A percentile compares a stretch with the other conserved stretches of the same genome.
These are phyloP conservation scores for Papilionanthe hybrid DNA, from an alignment of 116 monocot genomes.

Conservation along the genomic window DNA sequence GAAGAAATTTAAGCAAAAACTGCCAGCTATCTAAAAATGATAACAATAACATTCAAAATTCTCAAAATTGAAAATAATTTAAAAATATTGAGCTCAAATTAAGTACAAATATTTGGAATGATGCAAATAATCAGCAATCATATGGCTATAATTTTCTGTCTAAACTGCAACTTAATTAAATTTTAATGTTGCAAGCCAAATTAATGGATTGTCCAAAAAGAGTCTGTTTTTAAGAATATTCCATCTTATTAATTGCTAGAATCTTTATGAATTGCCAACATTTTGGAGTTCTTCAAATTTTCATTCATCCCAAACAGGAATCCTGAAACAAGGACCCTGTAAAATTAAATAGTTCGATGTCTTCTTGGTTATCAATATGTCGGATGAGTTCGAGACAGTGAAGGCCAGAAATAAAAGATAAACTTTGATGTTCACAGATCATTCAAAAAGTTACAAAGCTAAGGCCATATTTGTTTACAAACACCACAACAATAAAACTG, in stretches of 20 bases:
- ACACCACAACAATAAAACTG: neutral
- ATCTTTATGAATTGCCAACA: too few species aligned
- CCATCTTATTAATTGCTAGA: too few species aligned
- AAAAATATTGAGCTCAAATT: neutral
- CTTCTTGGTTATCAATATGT: neutral
- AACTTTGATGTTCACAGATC: neutral
- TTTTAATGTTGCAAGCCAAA: neutral
- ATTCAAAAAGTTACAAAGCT: neutral
- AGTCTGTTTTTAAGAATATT: too few species aligned
- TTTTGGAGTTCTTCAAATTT: neutral
- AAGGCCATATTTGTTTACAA: neutral
- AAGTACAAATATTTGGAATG: neutral
- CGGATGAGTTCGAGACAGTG: neutral
- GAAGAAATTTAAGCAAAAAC: neutral
- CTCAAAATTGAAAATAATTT: neutral
- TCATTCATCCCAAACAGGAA: neutral
- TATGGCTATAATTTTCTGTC: neutral
- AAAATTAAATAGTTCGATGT: neutral
- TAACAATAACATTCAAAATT: neutral
- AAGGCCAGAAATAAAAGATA: neutral
- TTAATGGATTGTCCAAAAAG: neutral
- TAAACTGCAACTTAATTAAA: neutral
- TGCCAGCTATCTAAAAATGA: neutral
- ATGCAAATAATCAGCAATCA: neutral
- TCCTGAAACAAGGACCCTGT: neutral